phyloP scores from a whole-genome alignment of 2,329 filamentous ascomycete species.

The Ramularia endophylla region DNA sequence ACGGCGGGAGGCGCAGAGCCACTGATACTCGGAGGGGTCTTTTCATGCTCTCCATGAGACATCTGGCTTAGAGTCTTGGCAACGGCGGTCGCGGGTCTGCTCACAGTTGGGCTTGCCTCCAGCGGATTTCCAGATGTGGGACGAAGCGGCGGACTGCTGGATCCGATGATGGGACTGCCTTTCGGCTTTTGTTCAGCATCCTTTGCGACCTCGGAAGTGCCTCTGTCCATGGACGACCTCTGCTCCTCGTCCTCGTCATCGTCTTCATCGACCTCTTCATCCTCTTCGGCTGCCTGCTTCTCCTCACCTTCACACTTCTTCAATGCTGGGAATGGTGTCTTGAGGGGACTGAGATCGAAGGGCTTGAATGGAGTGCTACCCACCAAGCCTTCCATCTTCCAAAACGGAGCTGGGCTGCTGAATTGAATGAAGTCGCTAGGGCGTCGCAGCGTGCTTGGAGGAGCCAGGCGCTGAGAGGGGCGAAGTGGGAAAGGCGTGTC shows the following conservation, averaged over 20 bases:
- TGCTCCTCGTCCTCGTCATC: constrained; percentile 19
- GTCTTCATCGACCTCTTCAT: constrained; percentile 15
- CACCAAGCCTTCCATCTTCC: constrained; percentile 74
- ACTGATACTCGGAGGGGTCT: constrained; percentile 16
- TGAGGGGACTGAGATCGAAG: constrained; percentile 34
- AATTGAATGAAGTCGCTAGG: constrained; percentile 83
- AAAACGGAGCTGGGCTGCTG: constrained; percentile 78
- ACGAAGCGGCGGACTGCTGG: constrained; percentile 28
- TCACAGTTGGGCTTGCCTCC: constrained; percentile 29
- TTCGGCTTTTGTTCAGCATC: constrained; percentile 16
- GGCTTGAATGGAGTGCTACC: constrained; percentile 59
- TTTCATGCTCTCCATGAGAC: constrained; percentile 13
- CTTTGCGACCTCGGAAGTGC: constrained; percentile 10
- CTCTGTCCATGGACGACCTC: constrained; percentile 9
- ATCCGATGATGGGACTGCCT: constrained; percentile 29
- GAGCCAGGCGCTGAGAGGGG: constrained; percentile 59
- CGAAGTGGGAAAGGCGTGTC: constrained; percentile 34
- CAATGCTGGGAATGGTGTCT: constrained; percentile 32
- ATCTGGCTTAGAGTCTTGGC: constrained; percentile 29
- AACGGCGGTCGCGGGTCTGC: constrained; percentile 26
- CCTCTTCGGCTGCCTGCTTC: constrained; percentile 18
- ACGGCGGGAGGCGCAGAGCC: constrained; percentile 7
- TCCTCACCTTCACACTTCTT: constrained; percentile 22
- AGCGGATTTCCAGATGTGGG: constrained; percentile 15
- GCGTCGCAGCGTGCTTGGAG: constrained; percentile 72